Conservation (phyloP, 768 basidiomycete species). For the Inosperma sp. region DNA sequence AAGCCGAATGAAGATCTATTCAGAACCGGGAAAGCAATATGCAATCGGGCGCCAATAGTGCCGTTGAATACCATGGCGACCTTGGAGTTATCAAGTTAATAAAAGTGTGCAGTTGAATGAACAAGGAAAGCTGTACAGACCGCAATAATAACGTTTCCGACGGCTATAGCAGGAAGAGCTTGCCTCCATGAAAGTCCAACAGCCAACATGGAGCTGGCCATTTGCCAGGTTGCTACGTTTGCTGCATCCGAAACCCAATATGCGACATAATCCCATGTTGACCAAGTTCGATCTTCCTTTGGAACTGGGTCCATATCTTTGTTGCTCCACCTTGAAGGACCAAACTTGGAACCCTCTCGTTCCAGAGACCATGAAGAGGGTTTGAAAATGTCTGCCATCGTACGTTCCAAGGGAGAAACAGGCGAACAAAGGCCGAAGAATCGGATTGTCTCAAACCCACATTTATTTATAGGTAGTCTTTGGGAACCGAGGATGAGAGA, state of each 20-base stretch:
- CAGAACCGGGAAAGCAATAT: slow-evolving; percentile 71
- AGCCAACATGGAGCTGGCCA: slow-evolving; percentile 72
- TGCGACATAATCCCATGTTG: slow-evolving; percentile 58
- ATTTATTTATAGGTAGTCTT: no score
- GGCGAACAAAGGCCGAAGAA: no score
- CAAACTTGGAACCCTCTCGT: slow-evolving; percentile 34
- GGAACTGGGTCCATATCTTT: slow-evolving; percentile 77
- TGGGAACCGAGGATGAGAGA: no score
- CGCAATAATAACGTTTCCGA: slow-evolving; percentile 70
- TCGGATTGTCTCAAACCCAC: no score
- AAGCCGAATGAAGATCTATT: slow-evolving; percentile 86
- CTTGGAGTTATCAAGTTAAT: slow-evolving; percentile 13
- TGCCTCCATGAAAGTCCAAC: slow-evolving; percentile 73
- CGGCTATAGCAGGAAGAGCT: slow-evolving; percentile 62
- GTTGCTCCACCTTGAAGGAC: slow-evolving; percentile 63
- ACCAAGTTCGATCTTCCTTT: slow-evolving; percentile 57
- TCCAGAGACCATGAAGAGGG: slow-evolving; percentile 15
- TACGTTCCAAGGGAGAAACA: neutral
- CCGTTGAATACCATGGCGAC: slow-evolving; percentile 72
- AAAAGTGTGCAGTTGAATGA: neutral
- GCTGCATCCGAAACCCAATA: slow-evolving; percentile 58
- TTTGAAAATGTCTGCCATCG: slow-evolving; percentile 3
- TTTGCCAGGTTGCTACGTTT: slow-evolving; percentile 49
- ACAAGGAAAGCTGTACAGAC: slow-evolving; percentile 20
- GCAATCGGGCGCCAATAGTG: slow-evolving; percentile 69